These are phyloP conservation scores for Hypoxylon rubiginosum DNA, from an alignment of 2,329 filamentous ascomycete genomes.

Conservation along the genomic window DNA sequence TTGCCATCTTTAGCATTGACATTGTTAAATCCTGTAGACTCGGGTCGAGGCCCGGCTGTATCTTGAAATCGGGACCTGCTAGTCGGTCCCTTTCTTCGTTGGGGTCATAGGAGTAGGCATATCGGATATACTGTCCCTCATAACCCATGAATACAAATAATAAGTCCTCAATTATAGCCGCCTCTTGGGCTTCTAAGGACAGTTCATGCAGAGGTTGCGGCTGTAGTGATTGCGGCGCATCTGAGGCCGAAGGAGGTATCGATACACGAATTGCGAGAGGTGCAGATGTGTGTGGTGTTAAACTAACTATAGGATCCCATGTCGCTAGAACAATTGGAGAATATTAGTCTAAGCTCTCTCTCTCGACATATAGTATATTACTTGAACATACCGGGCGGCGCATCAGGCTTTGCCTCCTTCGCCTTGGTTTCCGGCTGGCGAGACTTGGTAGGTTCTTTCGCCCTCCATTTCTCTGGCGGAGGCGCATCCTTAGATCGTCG, in stretches of 20 bases:
- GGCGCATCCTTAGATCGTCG: slow-evolving; percentile 54
- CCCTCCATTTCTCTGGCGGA: slow-evolving; percentile 52
- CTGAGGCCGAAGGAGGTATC: slow-evolving; percentile 79
- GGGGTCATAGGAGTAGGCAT: slow-evolving; percentile 84
- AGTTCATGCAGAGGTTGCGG: slow-evolving; percentile 77
- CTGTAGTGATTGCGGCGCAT: slow-evolving; percentile 77
- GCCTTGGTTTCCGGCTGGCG: slow-evolving; percentile 61
- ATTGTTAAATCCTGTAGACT: slow-evolving; percentile 88
- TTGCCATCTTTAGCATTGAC: slow-evolving; percentile 94
- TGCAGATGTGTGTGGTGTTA: slow-evolving; percentile 75
- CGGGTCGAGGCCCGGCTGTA: slow-evolving; percentile 87
- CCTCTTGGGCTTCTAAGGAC: slow-evolving; percentile 85
- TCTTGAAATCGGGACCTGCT: slow-evolving; percentile 83
- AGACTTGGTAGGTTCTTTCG: slow-evolving; percentile 58
- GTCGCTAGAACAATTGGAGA: slow-evolving; percentile 54
- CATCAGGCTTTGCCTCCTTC: slow-evolving; percentile 62
- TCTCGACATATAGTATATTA: slow-evolving; percentile 3
- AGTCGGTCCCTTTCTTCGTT: slow-evolving; percentile 88
- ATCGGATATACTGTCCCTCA: slow-evolving; percentile 97
- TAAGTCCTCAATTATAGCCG: slow-evolving; percentile 88
- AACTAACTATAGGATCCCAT: slow-evolving; percentile 85
- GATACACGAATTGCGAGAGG: slow-evolving; percentile 64
- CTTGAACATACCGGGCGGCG: slow-evolving; percentile 61
- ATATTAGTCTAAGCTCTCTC: slow-evolving; percentile 45
- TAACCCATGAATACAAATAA: slow-evolving; percentile 98